Evolutionary conservation across 202 grass and related monocot species (phyloP).

Genomic region (Setaria italica): DNA sequence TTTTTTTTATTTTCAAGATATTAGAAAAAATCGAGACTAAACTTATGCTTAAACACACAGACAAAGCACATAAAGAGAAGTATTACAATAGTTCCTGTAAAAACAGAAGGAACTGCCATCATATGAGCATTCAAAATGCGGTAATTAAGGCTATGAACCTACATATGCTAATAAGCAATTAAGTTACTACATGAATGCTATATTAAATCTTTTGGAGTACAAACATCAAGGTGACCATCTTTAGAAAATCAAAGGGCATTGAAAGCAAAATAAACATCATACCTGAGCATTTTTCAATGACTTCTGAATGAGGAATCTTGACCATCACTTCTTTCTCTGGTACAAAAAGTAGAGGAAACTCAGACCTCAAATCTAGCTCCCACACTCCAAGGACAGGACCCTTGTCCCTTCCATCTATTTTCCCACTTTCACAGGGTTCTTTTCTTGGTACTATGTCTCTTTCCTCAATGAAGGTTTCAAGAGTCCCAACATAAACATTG

Average conservation of each 20-base stretch:
- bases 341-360: constrained; percentile 89
- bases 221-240: neutral
- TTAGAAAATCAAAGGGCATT: neutral
- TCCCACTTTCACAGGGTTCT: constrained; percentile 63
- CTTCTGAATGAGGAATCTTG: constrained; percentile 93
- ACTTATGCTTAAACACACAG: neutral
- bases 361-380: constrained; percentile 88
- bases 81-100: neutral
- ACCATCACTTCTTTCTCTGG: constrained; percentile 76
- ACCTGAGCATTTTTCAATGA: constrained; percentile 86
- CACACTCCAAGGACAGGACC: constrained; percentile 65
- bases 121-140: constrained; percentile 7
- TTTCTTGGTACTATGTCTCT: constrained; percentile 63
- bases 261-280: constrained; percentile 38
- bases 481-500: constrained; percentile 85
- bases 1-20: too few species aligned
- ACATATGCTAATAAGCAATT: neutral
- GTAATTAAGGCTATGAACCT: neutral
- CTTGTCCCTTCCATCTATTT: constrained; percentile 75
- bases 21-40: neutral
- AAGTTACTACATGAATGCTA: constrained; percentile 2
- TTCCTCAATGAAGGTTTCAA: constrained; percentile 95
- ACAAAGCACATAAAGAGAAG: neutral
- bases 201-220: neutral
- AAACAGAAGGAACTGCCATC: neutral